Evolutionary conservation across 2,329 filamentous ascomycete genomes (phyloP).

Genomic region (Hypomyces perniciosus): DNA sequence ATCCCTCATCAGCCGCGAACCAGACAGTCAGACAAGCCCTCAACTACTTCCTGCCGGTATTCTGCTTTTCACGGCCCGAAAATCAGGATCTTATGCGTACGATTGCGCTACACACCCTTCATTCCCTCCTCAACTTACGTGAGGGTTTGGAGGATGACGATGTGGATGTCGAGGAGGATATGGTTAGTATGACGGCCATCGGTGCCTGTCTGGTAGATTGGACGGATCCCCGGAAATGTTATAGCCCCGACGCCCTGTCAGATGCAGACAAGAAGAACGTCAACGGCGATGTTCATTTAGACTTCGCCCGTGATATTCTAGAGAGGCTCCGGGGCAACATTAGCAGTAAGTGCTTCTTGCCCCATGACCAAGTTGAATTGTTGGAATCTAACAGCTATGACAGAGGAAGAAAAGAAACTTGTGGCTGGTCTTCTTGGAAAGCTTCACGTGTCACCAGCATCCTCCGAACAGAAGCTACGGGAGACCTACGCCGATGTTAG

Average conservation of each 20-base stretch:
- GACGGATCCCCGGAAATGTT: conserved; percentile 86
- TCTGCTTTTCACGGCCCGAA: conserved; percentile 76
- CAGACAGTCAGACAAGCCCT: conserved; percentile 79
- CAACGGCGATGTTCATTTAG: conserved; percentile 73
- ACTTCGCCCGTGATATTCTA: conserved; percentile 70
- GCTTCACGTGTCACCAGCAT: conserved; percentile 67
- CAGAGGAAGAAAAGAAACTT: conserved; percentile 81
- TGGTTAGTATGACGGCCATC: conserved; percentile 72
- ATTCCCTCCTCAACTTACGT: conserved; percentile 65
- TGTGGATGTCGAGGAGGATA: conserved; percentile 66
- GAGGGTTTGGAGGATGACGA: conserved; percentile 71
- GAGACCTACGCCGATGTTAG: conserved; percentile 52
- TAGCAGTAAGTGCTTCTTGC: conserved; percentile 51
- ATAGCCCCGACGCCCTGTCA: conserved; percentile 40
- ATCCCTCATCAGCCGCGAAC: conserved; percentile 73
- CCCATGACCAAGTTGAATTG: background rate
- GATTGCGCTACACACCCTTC: conserved; percentile 68
- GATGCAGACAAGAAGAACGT: conserved; percentile 58
- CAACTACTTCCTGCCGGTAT: conserved; percentile 91
- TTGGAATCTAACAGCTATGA: conserved; percentile 24
- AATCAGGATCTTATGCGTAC: conserved; percentile 78
- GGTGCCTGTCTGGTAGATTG: conserved; percentile 84
- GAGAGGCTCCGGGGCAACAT: conserved; percentile 63
- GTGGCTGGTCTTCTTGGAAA: conserved; percentile 75
- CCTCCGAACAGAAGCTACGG: conserved; percentile 52